Evolutionary conservation across 2,329 filamentous ascomycete genomes (phyloP).

Genomic region (Pseudogymnoascus sp.): DNA sequence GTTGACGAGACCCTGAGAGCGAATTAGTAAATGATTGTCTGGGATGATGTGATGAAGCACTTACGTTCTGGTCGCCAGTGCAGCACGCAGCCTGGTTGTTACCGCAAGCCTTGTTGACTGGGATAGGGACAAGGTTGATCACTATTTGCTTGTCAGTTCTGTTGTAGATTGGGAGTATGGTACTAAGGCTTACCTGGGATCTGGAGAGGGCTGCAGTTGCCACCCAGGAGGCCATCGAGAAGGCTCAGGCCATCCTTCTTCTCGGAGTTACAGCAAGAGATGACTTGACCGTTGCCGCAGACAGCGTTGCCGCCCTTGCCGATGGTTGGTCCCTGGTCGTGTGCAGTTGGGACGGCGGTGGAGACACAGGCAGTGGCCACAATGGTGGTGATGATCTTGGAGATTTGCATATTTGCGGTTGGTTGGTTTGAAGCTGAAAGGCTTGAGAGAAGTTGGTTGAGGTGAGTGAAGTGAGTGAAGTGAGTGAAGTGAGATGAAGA

Average conservation of each 20-base stretch:
- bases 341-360: neutral
- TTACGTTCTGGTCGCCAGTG: neutral
- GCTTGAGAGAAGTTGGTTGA: neutral
- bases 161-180: neutral
- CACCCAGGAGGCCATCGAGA: neutral
- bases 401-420: conserved; percentile 6
- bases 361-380: neutral
- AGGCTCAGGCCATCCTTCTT: neutral
- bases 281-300: neutral
- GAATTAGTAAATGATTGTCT: neutral
- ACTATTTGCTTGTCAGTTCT: neutral
- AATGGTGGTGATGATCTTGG: conserved; percentile 3
- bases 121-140: neutral
- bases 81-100: neutral
- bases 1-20: neutral
- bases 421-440: neutral
- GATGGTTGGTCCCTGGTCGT: neutral
- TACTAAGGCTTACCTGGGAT: neutral
- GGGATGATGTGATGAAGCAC: neutral
- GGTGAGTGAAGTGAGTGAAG: conserved; percentile 2
- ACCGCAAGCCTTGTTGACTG: neutral
- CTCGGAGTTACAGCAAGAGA: neutral
- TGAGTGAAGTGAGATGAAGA: conserved; percentile 1
- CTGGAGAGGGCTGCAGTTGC: neutral
- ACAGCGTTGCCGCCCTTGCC: too few species aligned